Percentiles rank a stretch among this genome's conserved stretches.
These are phyloP conservation scores for Phellinidium pouzarii DNA, from an alignment of 1,284 basidiomycete species.

Conservation along the genomic window DNA sequence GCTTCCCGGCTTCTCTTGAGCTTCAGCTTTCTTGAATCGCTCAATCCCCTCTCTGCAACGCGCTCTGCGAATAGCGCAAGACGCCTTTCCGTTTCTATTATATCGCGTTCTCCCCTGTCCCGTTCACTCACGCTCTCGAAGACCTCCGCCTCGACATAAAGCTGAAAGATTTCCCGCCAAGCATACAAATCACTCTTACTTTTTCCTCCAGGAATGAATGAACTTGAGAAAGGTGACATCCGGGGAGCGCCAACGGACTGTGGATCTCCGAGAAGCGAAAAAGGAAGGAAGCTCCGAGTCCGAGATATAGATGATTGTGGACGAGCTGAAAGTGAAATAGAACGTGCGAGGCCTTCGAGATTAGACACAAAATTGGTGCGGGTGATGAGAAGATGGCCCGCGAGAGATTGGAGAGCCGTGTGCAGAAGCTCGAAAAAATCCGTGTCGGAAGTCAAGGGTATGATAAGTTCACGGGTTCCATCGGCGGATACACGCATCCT, in stretches of 20 bases:
- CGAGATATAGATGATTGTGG: constrained; percentile 44
- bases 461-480: constrained; percentile 54
- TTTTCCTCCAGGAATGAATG: constrained; percentile 26
- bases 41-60: constrained; percentile 55
- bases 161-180: constrained; percentile 87
- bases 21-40: constrained; percentile 53
- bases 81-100: constrained; percentile 70
- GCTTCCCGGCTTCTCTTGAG: constrained; percentile 59
- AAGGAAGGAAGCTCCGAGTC: constrained; percentile 37
- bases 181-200: constrained; percentile 73
- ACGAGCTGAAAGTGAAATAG: constrained; percentile 54
- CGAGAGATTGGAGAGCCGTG: constrained; percentile 64
- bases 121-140: constrained; percentile 79
- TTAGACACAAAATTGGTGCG: constrained; percentile 58
- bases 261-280: constrained; percentile 40
- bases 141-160: constrained; percentile 85
- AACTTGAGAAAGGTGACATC: constrained; percentile 18
- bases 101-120: constrained; percentile 65
- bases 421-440: constrained; percentile 79
- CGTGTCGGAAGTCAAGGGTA: constrained; percentile 77
- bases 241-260: constrained; percentile 27
- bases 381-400: constrained; percentile 56
- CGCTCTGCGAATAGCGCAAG: constrained; percentile 67
- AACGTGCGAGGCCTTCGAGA: constrained; percentile 52
- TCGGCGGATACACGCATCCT: constrained; percentile 10